phyloP scores from a whole-genome alignment of 1,139 yeast genomes.

The Yamadazyma aaseri region DNA sequence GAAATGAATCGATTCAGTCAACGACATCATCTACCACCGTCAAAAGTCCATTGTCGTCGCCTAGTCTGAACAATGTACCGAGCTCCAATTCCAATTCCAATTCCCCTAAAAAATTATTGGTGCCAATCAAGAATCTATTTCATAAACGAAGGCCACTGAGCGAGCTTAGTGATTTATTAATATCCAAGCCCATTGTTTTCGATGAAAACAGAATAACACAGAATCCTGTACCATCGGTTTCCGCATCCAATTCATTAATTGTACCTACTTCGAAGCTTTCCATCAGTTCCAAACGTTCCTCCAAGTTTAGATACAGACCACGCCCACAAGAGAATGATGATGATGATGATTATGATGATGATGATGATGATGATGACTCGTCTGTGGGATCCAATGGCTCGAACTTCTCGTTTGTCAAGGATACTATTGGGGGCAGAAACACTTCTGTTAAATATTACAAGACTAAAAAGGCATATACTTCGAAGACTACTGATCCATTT shows the following conservation, averaged over 20 bases:
- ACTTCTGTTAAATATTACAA: slow-evolving; percentile 63
- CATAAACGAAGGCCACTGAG: slow-evolving; percentile 14
- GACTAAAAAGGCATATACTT: slow-evolving; percentile 20
- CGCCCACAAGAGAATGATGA: slow-evolving; percentile 4
- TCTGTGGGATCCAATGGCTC: slow-evolving; percentile 14
- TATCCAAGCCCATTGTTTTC: slow-evolving; percentile 2
- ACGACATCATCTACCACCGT: slow-evolving; percentile 9
- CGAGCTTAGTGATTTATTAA: slow-evolving; percentile 8
- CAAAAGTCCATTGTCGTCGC: slow-evolving; percentile 24
- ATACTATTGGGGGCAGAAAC: slow-evolving; percentile 55
- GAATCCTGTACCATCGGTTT: not conserved
- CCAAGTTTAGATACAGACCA: slow-evolving; percentile 7
- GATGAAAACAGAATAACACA: not conserved
- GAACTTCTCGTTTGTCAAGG: slow-evolving; percentile 56
- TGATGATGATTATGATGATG: slow-evolving; percentile 9
- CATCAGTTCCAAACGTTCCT: slow-evolving; percentile 3
- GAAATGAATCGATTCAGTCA: slow-evolving; percentile 24
- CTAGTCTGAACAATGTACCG: slow-evolving; percentile 17
- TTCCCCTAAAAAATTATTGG: slow-evolving; percentile 43
- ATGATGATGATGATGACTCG: slow-evolving; percentile 10
- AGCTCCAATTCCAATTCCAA: slow-evolving; percentile 11
- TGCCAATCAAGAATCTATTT: slow-evolving; percentile 44
- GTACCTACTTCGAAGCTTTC: not conserved
- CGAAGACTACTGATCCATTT: slow-evolving; percentile 23
- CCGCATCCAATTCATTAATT: not conserved